Base-by-base conservation (phyloP, 2,329 filamentous ascomycete genomes). In the Parasarocladium wereldwijsianum region DNA sequence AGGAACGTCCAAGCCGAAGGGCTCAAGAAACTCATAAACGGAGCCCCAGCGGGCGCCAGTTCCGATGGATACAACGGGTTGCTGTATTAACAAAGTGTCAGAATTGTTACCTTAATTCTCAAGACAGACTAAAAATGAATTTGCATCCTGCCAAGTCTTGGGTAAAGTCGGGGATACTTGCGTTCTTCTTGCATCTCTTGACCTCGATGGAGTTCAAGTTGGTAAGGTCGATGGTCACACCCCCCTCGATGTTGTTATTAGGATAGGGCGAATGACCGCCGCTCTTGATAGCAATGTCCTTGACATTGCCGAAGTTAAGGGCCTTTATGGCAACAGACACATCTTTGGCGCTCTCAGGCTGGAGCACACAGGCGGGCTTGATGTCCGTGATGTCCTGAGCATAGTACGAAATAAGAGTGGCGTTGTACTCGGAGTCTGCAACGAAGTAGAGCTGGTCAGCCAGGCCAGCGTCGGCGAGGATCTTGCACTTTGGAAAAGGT, bases 31-130 rank as follows among this genome's bases (percentile, higher is more conserved):
- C 15, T 37, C 36, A 20, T 46, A 46, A 6, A 45, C 38, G 7
- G 37, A 32, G 1, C 34, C 35, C 64, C 64, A 69, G 4, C 52
- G 46, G 16, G 53, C 51, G 3, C 64, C 65, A 0, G 57, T n/a
- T n/a, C n/a, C n/a, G n/a, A n/a, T n/a, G n/a, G n/a, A n/a, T n/a
- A n/a, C n/a, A n/a, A n/a, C n/a, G n/a, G n/a, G n/a, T n/a, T n/a
- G n/a, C n/a, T n/a, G n/a, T n/a, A n/a, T n/a, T n/a, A n/a, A n/a
- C n/a, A n/a, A n/a, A n/a, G n/a, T n/a, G n/a, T n/a, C n/a, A n/a
- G n/a, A n/a, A n/a, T n/a, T n/a, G n/a, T n/a, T n/a, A n/a, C n/a
- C n/a, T n/a, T n/a, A n/a, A n/a, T n/a, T n/a, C n/a, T n/a, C n/a
- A n/a, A n/a, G n/a, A n/a, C n/a, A n/a, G n/a, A n/a, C n/a, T n/a